phyloP scores from a whole-genome alignment of 768 basidiomycete species.

The Mycena capillaripes region DNA sequence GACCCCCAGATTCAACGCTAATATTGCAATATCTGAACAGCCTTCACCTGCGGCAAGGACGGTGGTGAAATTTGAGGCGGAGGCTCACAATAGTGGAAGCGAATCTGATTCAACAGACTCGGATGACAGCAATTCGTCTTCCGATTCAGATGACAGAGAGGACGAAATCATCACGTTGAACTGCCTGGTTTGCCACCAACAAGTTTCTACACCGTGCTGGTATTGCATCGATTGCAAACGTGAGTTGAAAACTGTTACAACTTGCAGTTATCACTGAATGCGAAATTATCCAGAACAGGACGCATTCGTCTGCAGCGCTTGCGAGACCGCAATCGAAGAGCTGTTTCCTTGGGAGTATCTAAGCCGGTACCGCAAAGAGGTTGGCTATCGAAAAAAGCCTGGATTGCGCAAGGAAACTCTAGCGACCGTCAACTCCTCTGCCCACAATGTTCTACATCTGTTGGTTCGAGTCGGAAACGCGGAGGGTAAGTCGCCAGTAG shows the following conservation, averaged over 20 bases:
- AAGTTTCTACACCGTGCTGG: constrained; percentile 23
- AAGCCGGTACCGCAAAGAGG: neutral
- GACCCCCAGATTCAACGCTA: neutral
- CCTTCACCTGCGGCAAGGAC: neutral
- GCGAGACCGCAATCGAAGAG: neutral
- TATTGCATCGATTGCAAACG: constrained; percentile 22
- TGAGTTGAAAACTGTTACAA: neutral
- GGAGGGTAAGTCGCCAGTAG: neutral
- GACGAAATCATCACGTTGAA: neutral
- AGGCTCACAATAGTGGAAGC: neutral
- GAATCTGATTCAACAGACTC: neutral
- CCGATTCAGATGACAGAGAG: too few relatives aligned
- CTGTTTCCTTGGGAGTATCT: constrained; percentile 9
- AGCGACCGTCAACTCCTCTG: neutral
- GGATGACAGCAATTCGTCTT: neutral
- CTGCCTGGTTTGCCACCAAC: constrained; percentile 9
- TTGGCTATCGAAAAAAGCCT: neutral
- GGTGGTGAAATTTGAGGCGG: neutral
- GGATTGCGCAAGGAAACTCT: neutral
- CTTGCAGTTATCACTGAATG: neutral
- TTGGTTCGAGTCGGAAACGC: constrained; percentile 6
- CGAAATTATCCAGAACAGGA: neutral
- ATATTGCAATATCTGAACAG: neutral
- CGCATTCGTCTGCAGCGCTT: constrained; percentile 11
- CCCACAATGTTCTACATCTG: constrained; percentile 10